Conservation (phyloP, 2,329 filamentous ascomycete genomes). For the Microdochium paspali region DNA sequence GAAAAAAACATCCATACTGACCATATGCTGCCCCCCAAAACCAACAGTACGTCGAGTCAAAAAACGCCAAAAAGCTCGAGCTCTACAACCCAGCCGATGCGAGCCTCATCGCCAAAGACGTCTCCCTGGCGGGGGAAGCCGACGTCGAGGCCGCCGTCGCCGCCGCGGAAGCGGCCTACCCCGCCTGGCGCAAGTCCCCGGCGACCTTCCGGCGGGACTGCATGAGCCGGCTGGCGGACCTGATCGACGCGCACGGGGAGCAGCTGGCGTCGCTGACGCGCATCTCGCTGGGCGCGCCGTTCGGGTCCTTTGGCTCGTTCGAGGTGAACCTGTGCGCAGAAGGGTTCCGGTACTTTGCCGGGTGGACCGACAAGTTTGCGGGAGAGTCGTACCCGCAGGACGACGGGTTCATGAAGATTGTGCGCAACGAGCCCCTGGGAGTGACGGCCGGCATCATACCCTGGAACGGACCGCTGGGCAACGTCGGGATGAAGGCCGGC, state of each 20-base stretch:
- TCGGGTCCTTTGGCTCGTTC: conserved; percentile 14
- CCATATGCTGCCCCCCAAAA: not conserved
- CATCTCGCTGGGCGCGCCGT: conserved; percentile 35
- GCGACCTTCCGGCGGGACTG: conserved; percentile 37
- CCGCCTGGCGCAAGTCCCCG: conserved; percentile 27
- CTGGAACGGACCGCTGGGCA: conserved; percentile 29
- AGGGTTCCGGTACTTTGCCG: conserved; percentile 5
- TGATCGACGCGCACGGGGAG: conserved; percentile 26
- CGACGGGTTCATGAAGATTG: conserved; percentile 27
- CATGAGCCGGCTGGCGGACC: conserved; percentile 31
- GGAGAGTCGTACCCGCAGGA: conserved; percentile 26
- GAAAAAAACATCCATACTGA: not conserved
- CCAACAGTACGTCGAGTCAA: conserved; percentile 27
- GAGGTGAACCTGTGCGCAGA: conserved; percentile 23
- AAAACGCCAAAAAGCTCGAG: conserved; percentile 33
- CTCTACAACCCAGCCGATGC: conserved; percentile 39
- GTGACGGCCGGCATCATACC: conserved; percentile 21
- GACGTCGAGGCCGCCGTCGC: conserved; percentile 38
- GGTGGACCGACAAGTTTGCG: conserved; percentile 22
- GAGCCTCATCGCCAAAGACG: conserved; percentile 36
- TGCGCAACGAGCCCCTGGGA: conserved; percentile 19
- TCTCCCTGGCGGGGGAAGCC: conserved; percentile 31
- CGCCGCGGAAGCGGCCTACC: conserved; percentile 37
- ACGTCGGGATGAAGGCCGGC: conserved; percentile 25
- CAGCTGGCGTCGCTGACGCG: conserved; percentile 28